Percentiles rank a stretch among this genome's conserved stretches.
phyloP scores from a whole-genome alignment of 2,329 filamentous ascomycete species.

The Sporothrix pallida region DNA sequence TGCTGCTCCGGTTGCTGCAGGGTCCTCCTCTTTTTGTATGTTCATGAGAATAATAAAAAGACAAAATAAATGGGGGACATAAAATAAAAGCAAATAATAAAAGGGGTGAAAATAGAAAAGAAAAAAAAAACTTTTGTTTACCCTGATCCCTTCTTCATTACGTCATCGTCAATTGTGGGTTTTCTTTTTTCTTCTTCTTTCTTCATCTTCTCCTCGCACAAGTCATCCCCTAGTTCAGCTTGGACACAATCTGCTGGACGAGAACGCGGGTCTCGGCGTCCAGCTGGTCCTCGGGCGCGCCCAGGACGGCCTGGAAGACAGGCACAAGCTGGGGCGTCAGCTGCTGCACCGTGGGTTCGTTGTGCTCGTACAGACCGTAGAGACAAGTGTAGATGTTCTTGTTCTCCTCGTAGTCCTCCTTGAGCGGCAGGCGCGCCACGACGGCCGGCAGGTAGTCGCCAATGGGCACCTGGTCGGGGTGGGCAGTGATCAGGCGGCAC shows the following conservation, averaged over 20 bases:
- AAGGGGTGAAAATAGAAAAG: background rate
- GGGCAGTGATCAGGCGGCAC: constrained; percentile 87
- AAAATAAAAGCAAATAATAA: background rate
- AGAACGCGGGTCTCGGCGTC: constrained; percentile 71
- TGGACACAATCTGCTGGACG: constrained; percentile 67
- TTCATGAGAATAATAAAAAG: background rate
- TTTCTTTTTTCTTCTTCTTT: background rate
- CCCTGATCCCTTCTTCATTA: constrained; percentile 19
- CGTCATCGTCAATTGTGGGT: background rate
- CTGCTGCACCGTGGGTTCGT: constrained; percentile 71
- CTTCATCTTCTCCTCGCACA: too few relatives aligned
- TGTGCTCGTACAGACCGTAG: constrained; percentile 77
- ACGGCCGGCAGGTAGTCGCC: constrained; percentile 81
- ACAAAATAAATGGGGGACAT: background rate
- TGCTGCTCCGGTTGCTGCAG: constrained; percentile 25
- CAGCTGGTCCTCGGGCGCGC: constrained; percentile 75
- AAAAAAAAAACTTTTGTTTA: constrained; percentile 22
- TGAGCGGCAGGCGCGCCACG: constrained; percentile 79
- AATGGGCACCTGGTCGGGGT: constrained; percentile 82
- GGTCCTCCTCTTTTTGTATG: constrained; percentile 24
- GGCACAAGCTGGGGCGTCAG: constrained; percentile 72
- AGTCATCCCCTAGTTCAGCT: constrained; percentile 40
- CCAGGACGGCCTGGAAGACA: constrained; percentile 75
- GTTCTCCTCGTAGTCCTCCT: constrained; percentile 96
- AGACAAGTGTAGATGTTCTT: constrained; percentile 91